A percentile compares a stretch with the other conserved stretches of the same genome.
phyloP scores from a whole-genome alignment of 2,329 filamentous ascomycete genomes.

The Scedosporium aurantiacum region DNA sequence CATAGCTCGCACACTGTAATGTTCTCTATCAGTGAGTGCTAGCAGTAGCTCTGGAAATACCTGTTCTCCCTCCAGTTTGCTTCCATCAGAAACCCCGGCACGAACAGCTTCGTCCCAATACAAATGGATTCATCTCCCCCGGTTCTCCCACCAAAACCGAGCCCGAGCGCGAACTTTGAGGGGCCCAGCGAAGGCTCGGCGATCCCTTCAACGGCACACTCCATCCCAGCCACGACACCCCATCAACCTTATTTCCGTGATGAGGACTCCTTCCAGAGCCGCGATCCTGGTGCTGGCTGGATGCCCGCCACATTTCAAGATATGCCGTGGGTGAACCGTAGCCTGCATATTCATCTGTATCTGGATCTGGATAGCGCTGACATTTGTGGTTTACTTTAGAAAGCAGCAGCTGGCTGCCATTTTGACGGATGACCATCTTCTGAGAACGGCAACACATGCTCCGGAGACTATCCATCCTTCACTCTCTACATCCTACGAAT shows the following conservation, averaged over 20 bases:
- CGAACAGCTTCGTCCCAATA: too few relatives aligned
- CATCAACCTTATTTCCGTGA: not conserved
- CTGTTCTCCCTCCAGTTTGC: too few relatives aligned
- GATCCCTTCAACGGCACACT: not conserved
- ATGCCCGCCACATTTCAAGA: conserved; percentile 65
- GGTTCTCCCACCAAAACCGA: not conserved
- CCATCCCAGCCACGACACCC: not conserved
- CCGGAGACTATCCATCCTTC: conserved; percentile 61
- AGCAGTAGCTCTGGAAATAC: too few relatives aligned
- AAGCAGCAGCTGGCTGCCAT: conserved; percentile 69
- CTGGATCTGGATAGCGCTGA: conserved; percentile 6
- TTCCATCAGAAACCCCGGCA: too few relatives aligned
- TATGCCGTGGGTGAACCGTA: conserved; percentile 55
- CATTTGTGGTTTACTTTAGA: conserved; percentile 29
- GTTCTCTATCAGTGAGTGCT: too few relatives aligned
- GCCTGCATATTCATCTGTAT: conserved; percentile 15
- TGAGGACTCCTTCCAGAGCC: not conserved
- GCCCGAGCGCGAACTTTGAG: not conserved
- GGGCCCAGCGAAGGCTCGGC: not conserved
- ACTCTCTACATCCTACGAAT: conserved; percentile 50
- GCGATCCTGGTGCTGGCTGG: conserved; percentile 61
- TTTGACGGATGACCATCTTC: conserved; percentile 51
- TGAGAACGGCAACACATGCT: conserved; percentile 63
- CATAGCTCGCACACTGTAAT: too few relatives aligned
- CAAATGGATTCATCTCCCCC: not conserved